Base-by-base conservation (phyloP, 129 eudicot genomes). In the Artemisia tridentata region DNA sequence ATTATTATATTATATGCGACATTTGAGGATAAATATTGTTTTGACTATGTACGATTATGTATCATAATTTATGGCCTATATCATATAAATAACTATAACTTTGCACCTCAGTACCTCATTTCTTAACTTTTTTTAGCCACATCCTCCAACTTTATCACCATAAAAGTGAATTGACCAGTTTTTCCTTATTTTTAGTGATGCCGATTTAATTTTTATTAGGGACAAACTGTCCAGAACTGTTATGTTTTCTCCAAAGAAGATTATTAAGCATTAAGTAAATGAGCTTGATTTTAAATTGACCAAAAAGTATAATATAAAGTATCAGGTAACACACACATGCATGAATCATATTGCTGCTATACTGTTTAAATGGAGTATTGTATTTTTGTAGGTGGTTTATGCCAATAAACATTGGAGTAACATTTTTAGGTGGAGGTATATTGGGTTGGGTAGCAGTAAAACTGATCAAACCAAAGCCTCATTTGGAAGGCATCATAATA, bases 301-400 rank as follows among this genome's bases (percentile, higher is more conserved):
- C 68, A 20, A 58, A 20, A 58, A 9, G 34, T 19, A 9, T 58
- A 21, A 5, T 21, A 41, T 58, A 14, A 21, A 21, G 15, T 58
- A 19, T 20, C 25, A 9, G 63, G 31, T 10, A 12, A 17, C 41
- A 13, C 14, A 41, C 4, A 56, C n/a, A n/a, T n/a, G n/a, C 9
- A n/a, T 18, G 7, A 34, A 34, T 34, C 5, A 34, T 7, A 12
- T 64, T 38, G 51, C 13, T 53, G 17, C 29, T 27, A 38, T 53
- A 27, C 11, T 17, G n/a, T 20, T 41, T 38, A 34, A 52, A 21
- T 74, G 60, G 11, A 55, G 47, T 19, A 14, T 48, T 1, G 12
- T 31, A 31, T 21, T 61, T 41, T 27, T 78, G 67, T 72, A 91
- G 97, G 97, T 92, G 96, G 96, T 89, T 89, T 77, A 89, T 89